A percentile compares a stretch with the other conserved stretches of the same genome.
phyloP scores from a whole-genome alignment of 164 flowering plant species.

The Chloranthus sessilifolius region DNA sequence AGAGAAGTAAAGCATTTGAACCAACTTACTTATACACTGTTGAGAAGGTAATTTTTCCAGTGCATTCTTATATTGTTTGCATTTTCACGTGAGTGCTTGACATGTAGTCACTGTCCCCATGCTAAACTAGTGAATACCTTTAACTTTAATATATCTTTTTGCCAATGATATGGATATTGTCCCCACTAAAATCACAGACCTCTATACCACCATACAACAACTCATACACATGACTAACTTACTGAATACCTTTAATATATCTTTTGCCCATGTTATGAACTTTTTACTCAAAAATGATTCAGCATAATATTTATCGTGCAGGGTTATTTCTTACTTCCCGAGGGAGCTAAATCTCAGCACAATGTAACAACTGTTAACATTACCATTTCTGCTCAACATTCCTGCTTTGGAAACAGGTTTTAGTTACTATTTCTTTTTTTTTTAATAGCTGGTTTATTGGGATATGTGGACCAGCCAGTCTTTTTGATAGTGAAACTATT shows the following conservation, averaged over 20 bases:
- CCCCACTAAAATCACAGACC: no score
- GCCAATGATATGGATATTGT: no score
- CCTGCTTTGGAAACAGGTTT: constrained; percentile 97
- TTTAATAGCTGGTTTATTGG: constrained; percentile 1
- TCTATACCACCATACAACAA: no score
- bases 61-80: background rate
- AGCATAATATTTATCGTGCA: constrained; percentile 21
- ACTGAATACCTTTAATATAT: no score
- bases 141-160: no score
- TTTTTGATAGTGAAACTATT: no score
- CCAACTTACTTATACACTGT: constrained; percentile 86
- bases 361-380: constrained; percentile 70
- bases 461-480: background rate
- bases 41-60: constrained; percentile 59
- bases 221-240: no score
- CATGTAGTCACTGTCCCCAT: no score
- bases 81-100: background rate
- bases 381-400: constrained; percentile 81
- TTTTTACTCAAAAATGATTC: background rate
- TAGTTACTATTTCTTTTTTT: constrained; percentile 4
- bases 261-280: background rate
- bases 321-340: constrained; percentile 93
- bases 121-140: no score
- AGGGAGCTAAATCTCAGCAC: constrained; percentile 70
- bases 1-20: constrained; percentile 70